Evolutionary conservation across 352 stramenopile genomes (phyloP).

Genomic region (Lagenidium sp.): DNA sequence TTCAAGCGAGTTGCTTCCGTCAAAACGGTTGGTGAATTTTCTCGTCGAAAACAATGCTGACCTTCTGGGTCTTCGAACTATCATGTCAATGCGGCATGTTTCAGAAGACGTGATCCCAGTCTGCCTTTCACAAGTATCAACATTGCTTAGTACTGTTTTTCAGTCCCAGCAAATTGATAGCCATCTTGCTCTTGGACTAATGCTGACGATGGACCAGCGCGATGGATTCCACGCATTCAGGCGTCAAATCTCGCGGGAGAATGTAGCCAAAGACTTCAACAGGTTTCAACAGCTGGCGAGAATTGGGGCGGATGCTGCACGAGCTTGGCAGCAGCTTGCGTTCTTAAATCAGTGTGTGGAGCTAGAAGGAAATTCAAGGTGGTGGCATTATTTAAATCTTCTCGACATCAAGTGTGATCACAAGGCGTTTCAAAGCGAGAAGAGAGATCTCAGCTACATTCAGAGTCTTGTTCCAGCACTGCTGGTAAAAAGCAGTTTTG

Average conservation of each 20-base stretch:
- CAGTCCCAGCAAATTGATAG: conserved; percentile 68
- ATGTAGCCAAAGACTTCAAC: conserved; percentile 74
- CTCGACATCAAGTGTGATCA: conserved; percentile 71
- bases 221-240: conserved; percentile 63
- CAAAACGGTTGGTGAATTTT: conserved; percentile 60
- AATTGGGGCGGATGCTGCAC: conserved; percentile 60
- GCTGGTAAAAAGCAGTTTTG: conserved; percentile 57
- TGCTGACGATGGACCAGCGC: conserved; percentile 71
- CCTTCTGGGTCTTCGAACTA: conserved; percentile 49
- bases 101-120: conserved; percentile 41
- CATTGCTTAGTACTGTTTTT: conserved; percentile 58
- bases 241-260: conserved; percentile 69
- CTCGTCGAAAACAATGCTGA: conserved; percentile 55
- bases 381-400: conserved; percentile 76
- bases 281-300: conserved; percentile 69
- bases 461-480: conserved; percentile 47
- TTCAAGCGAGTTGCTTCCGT: conserved; percentile 33
- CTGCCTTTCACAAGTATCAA: conserved; percentile 35
- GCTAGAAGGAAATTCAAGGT: conserved; percentile 70
- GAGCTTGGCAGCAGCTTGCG: conserved; percentile 69
- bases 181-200: conserved; percentile 50
- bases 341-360: conserved; percentile 79
- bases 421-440: conserved; percentile 66
- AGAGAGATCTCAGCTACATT: conserved; percentile 60
- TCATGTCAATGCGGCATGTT: conserved; percentile 50